These are phyloP conservation scores for Globisporangium megalacanthum DNA, from an alignment of 352 stramenopile genomes.

Conservation along the genomic window DNA sequence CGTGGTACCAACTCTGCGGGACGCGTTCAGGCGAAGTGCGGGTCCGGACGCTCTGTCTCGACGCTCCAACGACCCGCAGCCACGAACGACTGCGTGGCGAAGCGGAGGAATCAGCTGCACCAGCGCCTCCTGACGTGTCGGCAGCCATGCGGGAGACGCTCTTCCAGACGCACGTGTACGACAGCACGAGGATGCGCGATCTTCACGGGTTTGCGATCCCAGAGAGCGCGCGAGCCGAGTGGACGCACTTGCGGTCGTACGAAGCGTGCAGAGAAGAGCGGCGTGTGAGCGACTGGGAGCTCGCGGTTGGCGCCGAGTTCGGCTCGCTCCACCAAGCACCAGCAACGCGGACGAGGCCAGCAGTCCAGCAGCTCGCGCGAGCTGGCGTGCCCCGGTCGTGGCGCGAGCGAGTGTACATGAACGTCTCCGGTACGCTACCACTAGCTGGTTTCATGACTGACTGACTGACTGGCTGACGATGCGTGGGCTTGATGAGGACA, in stretches of 20 bases:
- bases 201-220: constrained; percentile 69
- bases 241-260: constrained; percentile 64
- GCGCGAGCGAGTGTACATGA: constrained; percentile 69
- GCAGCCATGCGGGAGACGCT: constrained; percentile 21
- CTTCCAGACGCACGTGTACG: constrained; percentile 34
- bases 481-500: not conserved
- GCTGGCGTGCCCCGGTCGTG: constrained; percentile 57
- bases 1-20: constrained; percentile 51
- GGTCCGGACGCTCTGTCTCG: constrained; percentile 50
- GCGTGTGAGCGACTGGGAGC: constrained; percentile 60
- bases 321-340: constrained; percentile 13
- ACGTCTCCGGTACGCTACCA: constrained; percentile 33
- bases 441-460: not conserved
- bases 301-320: constrained; percentile 41
- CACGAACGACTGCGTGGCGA: not conserved
- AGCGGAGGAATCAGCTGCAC: constrained; percentile 13
- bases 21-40: constrained; percentile 55
- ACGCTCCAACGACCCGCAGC: constrained; percentile 8
- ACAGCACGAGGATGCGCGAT: constrained; percentile 28
- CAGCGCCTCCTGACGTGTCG: not conserved
- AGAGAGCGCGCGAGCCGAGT: constrained; percentile 27
- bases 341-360: constrained; percentile 13
- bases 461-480: not conserved
- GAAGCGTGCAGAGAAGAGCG: constrained; percentile 66
- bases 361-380: constrained; percentile 30